These are phyloP conservation scores for Tricholoma saponaceum DNA, from an alignment of 768 basidiomycete genomes.

Conservation along the genomic window DNA sequence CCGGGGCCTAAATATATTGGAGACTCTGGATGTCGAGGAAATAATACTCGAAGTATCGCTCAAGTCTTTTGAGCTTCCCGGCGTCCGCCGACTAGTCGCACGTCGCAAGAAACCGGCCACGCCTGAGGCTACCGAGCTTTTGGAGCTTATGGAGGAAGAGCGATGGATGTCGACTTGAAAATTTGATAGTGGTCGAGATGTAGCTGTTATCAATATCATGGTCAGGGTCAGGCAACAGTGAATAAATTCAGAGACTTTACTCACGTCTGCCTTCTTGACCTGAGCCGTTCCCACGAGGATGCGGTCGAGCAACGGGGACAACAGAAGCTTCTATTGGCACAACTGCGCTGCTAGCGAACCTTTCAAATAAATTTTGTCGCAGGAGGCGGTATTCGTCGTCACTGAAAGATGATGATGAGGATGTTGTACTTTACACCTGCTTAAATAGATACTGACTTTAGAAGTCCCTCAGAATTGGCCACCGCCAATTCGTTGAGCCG, in stretches of 20 bases:
- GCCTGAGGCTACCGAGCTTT: slow-evolving; percentile 46
- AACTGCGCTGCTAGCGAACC: slow-evolving; percentile 54
- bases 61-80: slow-evolving; percentile 34
- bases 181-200: slow-evolving; percentile 33
- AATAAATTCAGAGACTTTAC: slow-evolving; percentile 8
- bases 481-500: slow-evolving; percentile 75
- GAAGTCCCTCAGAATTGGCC: slow-evolving; percentile 76
- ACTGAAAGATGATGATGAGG: slow-evolving; percentile 31
- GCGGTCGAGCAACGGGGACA: slow-evolving; percentile 46
- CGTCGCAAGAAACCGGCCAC: slow-evolving; percentile 51
- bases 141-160: slow-evolving; percentile 51
- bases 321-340: slow-evolving; percentile 62
- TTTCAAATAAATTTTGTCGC: slow-evolving; percentile 80
- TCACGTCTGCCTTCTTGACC: slow-evolving; percentile 30
- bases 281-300: slow-evolving; percentile 25
- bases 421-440: background rate
- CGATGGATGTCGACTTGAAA: slow-evolving; percentile 40
- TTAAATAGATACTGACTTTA: slow-evolving; percentile 48
- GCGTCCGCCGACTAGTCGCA: slow-evolving; percentile 35
- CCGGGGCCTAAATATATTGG: slow-evolving; percentile 34
- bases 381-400: slow-evolving; percentile 85
- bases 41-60: slow-evolving; percentile 47
- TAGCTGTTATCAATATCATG: slow-evolving; percentile 18
- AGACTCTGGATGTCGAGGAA: slow-evolving; percentile 32
- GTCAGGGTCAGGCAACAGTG: slow-evolving; percentile 2